phyloP scores from a whole-genome alignment of 345 rosid species.

The Clausena lansium region DNA sequence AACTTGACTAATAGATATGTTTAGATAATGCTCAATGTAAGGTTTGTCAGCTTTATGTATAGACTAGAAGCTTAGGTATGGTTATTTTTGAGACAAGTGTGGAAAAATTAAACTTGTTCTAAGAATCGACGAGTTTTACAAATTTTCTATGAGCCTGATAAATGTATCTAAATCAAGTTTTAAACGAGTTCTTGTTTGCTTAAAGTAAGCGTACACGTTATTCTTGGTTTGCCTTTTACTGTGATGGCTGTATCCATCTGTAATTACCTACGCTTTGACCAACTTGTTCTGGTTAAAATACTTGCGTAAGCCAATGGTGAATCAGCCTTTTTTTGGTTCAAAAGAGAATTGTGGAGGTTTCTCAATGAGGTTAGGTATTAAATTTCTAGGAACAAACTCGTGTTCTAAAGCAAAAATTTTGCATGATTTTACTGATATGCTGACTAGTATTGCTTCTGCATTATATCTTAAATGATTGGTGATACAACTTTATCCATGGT shows the following conservation, averaged over 20 bases:
- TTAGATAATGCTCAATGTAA: not conserved
- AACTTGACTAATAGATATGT: not conserved
- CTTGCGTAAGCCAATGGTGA: not conserved
- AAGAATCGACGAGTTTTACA: not conserved
- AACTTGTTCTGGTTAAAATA: not conserved
- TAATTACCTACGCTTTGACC: not conserved
- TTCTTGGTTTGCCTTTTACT: not conserved
- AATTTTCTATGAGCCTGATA: not conserved
- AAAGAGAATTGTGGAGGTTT: not conserved
- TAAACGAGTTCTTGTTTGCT: too few species aligned
- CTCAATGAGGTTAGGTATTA: not conserved
- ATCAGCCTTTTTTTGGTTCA: not conserved
- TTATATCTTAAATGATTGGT: not conserved
- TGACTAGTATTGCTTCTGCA: not conserved
- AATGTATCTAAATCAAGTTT: not conserved
- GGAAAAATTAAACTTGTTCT: not conserved
- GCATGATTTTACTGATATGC: not conserved
- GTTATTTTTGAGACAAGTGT: not conserved
- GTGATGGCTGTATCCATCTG: not conserved
- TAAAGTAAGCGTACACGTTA: not conserved
- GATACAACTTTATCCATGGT: not conserved
- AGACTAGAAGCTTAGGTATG: not conserved
- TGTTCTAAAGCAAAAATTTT: not conserved
- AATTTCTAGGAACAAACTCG: not conserved
- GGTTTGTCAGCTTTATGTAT: not conserved